phyloP scores from a whole-genome alignment of 2,329 filamentous ascomycete genomes.

The Microdochium nivale region DNA sequence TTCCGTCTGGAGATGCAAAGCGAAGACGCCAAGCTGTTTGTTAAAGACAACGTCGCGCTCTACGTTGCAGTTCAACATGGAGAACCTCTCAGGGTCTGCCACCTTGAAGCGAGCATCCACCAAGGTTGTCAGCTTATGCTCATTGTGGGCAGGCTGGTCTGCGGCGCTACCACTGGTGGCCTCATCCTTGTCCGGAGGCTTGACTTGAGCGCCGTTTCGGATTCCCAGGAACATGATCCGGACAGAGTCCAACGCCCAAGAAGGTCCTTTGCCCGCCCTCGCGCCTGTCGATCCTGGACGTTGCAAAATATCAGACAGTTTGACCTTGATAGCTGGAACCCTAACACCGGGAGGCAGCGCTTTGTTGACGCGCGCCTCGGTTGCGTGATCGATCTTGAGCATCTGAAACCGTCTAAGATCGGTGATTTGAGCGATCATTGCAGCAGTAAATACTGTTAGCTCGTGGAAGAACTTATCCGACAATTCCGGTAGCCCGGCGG shows the following conservation, averaged over 20 bases:
- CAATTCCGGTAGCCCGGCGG: constrained; percentile 32
- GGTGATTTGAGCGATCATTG: constrained; percentile 40
- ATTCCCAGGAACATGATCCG: constrained; percentile 47
- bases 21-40: constrained; percentile 50
- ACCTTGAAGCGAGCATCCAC: constrained; percentile 49
- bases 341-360: constrained; percentile 32
- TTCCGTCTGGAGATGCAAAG: constrained; percentile 47
- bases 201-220: constrained; percentile 12
- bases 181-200: neutral
- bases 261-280: constrained; percentile 13
- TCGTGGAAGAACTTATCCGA: constrained; percentile 43
- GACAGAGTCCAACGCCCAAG: constrained; percentile 53
- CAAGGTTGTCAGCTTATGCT: constrained; percentile 25
- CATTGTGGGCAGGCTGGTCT: constrained; percentile 4
- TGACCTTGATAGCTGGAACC: constrained; percentile 38
- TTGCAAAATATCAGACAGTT: constrained; percentile 34
- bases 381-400: constrained; percentile 30
- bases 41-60: constrained; percentile 58
- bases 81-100: constrained; percentile 43
- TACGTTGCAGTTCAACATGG: constrained; percentile 42
- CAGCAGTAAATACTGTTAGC: constrained; percentile 39
- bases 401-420: constrained; percentile 39
- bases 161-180: constrained; percentile 3
- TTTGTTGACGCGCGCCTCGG: constrained; percentile 24
- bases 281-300: constrained; percentile 9